Conservation (phyloP, 164 flowering plant species). For the Macadamia integrifolia region DNA sequence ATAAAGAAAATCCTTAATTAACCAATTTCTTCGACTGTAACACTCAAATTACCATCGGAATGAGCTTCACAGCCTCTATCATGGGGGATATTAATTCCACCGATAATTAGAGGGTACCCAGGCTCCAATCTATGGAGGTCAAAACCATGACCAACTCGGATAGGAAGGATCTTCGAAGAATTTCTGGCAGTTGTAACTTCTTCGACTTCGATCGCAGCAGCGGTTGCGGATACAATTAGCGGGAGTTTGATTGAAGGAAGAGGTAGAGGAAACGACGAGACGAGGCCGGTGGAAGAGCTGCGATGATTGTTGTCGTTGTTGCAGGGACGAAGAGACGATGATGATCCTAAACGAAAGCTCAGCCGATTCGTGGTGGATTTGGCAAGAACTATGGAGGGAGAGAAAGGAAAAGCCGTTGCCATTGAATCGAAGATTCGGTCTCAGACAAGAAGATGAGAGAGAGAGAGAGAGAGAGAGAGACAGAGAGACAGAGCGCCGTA, state of each 20-base stretch:
- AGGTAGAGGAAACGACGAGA: background rate
- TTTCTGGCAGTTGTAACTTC: slow-evolving; percentile 9
- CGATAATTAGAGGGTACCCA: slow-evolving; percentile 89
- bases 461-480: no score
- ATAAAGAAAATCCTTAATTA: background rate
- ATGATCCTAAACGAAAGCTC: background rate
- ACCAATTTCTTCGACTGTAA: background rate
- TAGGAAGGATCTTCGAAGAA: slow-evolving; percentile 55
- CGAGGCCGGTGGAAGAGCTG: no score
- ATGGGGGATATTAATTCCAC: slow-evolving; percentile 85
- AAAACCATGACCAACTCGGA: slow-evolving; percentile 92
- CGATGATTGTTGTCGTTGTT: background rate
- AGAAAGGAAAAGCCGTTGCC: slow-evolving; percentile 16
- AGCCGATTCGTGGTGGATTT: slow-evolving; percentile 6
- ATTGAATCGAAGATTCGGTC: background rate
- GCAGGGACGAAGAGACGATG: background rate
- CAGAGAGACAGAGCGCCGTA: no score
- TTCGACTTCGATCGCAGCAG: slow-evolving; percentile 30
- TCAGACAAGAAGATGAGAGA: no score
- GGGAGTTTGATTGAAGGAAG: slow-evolving; percentile 1
- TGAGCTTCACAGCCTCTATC: slow-evolving; percentile 98
- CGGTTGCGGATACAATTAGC: slow-evolving; percentile 23
- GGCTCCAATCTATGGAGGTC: slow-evolving; percentile 95
- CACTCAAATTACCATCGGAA: slow-evolving; percentile 63
- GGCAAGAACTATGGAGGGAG: slow-evolving; percentile 13